phyloP scores from a whole-genome alignment of 2,329 filamentous ascomycete species.

The Trichophyton rubrum region DNA sequence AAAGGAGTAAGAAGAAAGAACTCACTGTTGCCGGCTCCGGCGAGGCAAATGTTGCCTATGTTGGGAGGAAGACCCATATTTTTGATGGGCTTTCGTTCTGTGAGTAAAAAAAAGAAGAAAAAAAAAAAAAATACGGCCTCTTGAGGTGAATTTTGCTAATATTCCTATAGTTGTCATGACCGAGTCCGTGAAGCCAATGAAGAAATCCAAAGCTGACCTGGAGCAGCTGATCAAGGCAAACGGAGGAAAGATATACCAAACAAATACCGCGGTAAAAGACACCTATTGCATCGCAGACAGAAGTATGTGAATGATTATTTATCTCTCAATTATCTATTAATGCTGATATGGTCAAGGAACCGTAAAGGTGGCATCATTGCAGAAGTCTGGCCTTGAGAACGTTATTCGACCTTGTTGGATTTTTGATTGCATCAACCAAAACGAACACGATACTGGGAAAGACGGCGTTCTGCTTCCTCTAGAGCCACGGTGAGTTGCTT shows the following conservation, averaged over 20 bases:
- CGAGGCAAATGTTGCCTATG: slow-evolving; percentile 36
- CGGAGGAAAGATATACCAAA: slow-evolving; percentile 68
- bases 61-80: slow-evolving; percentile 48
- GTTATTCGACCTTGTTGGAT: slow-evolving; percentile 75
- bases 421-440: slow-evolving; percentile 59
- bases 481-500: slow-evolving; percentile 36
- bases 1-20: slow-evolving; percentile 49
- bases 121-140: neutral
- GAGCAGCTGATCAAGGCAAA: slow-evolving; percentile 72
- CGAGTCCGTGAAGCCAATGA: slow-evolving; percentile 39
- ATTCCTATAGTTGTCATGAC: slow-evolving; percentile 51
- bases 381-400: slow-evolving; percentile 57
- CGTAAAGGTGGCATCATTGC: slow-evolving; percentile 71
- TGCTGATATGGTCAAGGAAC: slow-evolving; percentile 27
- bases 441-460: slow-evolving; percentile 42
- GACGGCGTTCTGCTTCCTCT: slow-evolving; percentile 51
- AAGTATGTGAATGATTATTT: slow-evolving; percentile 28
- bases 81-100: slow-evolving; percentile 72
- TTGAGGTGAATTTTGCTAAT: neutral
- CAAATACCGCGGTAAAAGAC: slow-evolving; percentile 46
- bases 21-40: slow-evolving; percentile 64
- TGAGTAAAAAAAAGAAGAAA: slow-evolving; percentile 21
- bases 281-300: slow-evolving; percentile 72
- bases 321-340: neutral
- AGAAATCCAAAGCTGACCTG: slow-evolving; percentile 64